Base-by-base conservation (phyloP, 768 basidiomycete species). In the Crepidotus variabilis region DNA sequence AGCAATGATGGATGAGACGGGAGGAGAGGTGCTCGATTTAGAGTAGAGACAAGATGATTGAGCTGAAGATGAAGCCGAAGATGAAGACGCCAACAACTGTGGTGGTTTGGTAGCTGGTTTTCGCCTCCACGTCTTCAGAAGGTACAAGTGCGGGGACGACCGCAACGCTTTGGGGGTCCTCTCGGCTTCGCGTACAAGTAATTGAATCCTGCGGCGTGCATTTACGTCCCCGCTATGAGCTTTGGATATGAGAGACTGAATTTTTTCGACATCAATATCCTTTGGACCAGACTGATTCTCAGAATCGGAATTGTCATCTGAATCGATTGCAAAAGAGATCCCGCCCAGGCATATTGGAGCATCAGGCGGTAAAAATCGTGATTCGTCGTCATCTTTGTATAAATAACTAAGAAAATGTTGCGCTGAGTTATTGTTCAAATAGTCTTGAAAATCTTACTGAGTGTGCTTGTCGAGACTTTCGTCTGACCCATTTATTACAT, bases 151-250 rank as follows among this genome's bases (percentile, higher is more conserved):
- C 10, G 55, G 49, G 0, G 51, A 50, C 4, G 60, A 60, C 24
- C 66, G 61, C 33, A 56, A 34, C 2, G 3, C 8, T 24, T 47
- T 53, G 6, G 65, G 61, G 2, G 63, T 67, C 14, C 46, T 33
- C 16, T 69, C 63, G 0, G 69, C 69, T n/a, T 47, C 28, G 5
- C 57, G 47, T 34, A 61, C 63, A 16, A 71, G 54, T 9, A 57
- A 10, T 23, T 24, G 55, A 8, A 55, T 47, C 5, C 11, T 22
- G 24, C 43, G 14, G 2, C 34, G 36, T 2, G 55, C 48, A n/a
- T 13, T 23, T 6, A 24, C 21, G 48, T 55, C 48, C 5, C 47
- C 55, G 9, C 11, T 18, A 20, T 55, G 47, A 34, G 54, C 54
- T 23, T 33, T 13, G 2, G 55, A 22, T 20, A 55, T 49, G 10